Conservation (phyloP, 2,329 filamentous ascomycete genomes). For the Nakataea oryzae region DNA sequence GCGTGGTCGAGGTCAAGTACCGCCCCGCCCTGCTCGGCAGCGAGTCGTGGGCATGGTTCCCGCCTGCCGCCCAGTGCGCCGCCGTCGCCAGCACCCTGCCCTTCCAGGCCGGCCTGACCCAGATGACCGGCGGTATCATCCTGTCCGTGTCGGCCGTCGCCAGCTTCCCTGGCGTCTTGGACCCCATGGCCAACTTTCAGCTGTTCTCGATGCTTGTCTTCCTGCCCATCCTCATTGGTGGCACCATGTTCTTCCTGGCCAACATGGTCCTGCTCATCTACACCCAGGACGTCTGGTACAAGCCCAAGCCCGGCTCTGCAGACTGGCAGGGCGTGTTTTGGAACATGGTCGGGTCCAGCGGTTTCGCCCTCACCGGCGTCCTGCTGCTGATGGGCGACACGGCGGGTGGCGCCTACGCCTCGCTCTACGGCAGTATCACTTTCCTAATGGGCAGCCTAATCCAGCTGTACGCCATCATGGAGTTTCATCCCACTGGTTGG, state of each 20-base stretch:
- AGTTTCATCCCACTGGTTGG: slow-evolving; percentile 9
- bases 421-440: slow-evolving; percentile 5
- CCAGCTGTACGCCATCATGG: slow-evolving; percentile 12
- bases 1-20: background rate
- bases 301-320: slow-evolving; percentile 7
- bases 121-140: background rate
- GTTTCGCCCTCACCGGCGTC: slow-evolving; percentile 8
- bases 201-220: slow-evolving; percentile 7
- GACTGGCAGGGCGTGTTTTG: slow-evolving; percentile 9
- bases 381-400: slow-evolving; percentile 4
- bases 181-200: background rate
- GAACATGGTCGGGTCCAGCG: slow-evolving; percentile 7
- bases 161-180: background rate
- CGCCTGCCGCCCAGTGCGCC: background rate
- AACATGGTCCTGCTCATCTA: slow-evolving; percentile 7
- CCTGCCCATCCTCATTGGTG: slow-evolving; percentile 6
- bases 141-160: background rate
- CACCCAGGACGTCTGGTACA: slow-evolving; percentile 8
- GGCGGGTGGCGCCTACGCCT: background rate
- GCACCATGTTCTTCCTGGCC: slow-evolving; percentile 7
- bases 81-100: background rate
- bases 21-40: slow-evolving; percentile 1
- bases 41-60: background rate
- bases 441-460: slow-evolving; percentile 10
- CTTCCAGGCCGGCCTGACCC: background rate